Evolutionary conservation across 2,329 filamentous ascomycete genomes (phyloP).

Genomic region (Fusarium liriodendri): DNA sequence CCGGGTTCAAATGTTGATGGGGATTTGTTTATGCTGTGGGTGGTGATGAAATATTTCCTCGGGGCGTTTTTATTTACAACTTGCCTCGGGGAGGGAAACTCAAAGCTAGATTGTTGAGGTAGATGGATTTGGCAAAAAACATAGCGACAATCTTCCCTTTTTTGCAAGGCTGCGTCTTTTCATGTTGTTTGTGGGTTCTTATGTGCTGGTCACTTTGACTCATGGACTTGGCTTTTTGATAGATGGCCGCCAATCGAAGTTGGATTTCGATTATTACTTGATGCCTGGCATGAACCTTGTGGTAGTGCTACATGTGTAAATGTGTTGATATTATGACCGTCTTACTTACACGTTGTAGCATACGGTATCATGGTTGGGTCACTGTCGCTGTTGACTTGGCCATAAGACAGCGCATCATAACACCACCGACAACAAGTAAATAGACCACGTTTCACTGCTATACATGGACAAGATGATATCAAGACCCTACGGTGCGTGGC

Average conservation of each 20-base stretch:
- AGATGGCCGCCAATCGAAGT: conserved; percentile 26
- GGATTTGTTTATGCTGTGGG: conserved; percentile 6
- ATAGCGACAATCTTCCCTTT: conserved; percentile 3
- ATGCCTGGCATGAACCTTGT: background rate
- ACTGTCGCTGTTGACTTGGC: background rate
- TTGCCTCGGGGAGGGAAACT: background rate
- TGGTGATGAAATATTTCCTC: conserved; percentile 5
- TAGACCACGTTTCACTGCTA: background rate
- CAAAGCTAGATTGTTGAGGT: conserved; percentile 13
- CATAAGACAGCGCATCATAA: background rate
- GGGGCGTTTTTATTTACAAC: background rate
- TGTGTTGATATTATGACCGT: background rate
- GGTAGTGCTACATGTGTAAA: background rate
- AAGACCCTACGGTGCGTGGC: too few species aligned
- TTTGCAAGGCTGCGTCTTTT: conserved; percentile 7
- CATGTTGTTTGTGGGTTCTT: conserved; percentile 8
- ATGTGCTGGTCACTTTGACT: conserved; percentile 39
- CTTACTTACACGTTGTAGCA: background rate
- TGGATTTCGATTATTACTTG: background rate
- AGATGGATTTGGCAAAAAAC: conserved; percentile 18
- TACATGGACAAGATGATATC: background rate
- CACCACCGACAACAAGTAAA: background rate
- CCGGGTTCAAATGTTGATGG: conserved; percentile 21
- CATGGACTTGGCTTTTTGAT: conserved; percentile 21
- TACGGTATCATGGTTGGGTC: background rate